Percentiles rank a stretch among this genome's conserved stretches.
These are phyloP conservation scores for Lactifluus hygrophoroides DNA, from an alignment of 768 basidiomycete species.

Conservation along the genomic window DNA sequence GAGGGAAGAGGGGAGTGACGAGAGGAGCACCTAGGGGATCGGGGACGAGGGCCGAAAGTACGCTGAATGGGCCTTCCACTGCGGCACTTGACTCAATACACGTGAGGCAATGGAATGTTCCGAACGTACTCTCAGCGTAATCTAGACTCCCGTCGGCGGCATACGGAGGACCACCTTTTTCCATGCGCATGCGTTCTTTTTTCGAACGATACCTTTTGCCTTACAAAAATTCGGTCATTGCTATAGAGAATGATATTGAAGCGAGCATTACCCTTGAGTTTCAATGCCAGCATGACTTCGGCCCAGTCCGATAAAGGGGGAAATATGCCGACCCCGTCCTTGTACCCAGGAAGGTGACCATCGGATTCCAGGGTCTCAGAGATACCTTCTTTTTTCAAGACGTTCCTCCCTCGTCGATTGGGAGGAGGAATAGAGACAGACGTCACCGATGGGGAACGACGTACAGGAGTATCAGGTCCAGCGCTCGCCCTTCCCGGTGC, in stretches of 20 bases:
- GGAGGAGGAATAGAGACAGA: slow-evolving; percentile 13
- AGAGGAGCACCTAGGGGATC: slow-evolving; percentile 48
- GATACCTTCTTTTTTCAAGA: slow-evolving; percentile 29
- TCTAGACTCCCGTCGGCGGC: slow-evolving; percentile 72
- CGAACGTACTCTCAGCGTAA: slow-evolving; percentile 55
- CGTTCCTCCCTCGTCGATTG: slow-evolving; percentile 32
- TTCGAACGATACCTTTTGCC: slow-evolving; percentile 76
- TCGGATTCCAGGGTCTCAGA: slow-evolving; percentile 54
- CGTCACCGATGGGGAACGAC: slow-evolving; percentile 25
- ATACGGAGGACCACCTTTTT: slow-evolving; percentile 65
- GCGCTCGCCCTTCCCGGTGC: slow-evolving; percentile 9
- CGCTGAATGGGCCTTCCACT: slow-evolving; percentile 77
- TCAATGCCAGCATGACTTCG: slow-evolving; percentile 61
- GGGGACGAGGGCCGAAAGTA: slow-evolving; percentile 54
- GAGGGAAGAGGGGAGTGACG: slow-evolving; percentile 46
- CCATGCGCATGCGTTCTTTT: slow-evolving; percentile 70
- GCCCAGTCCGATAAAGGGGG: slow-evolving; percentile 65
- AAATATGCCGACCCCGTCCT: slow-evolving; percentile 67
- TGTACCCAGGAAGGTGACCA: slow-evolving; percentile 66
- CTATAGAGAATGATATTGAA: neutral
- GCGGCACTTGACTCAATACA: neutral
- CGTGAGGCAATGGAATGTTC: slow-evolving; percentile 4
- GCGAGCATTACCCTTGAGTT: slow-evolving; percentile 52
- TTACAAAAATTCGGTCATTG: slow-evolving; percentile 22
- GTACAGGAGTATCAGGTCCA: slow-evolving; percentile 23